Base-by-base conservation (phyloP, 2,329 filamentous ascomycete species). In the Stachybotrys elegans region DNA sequence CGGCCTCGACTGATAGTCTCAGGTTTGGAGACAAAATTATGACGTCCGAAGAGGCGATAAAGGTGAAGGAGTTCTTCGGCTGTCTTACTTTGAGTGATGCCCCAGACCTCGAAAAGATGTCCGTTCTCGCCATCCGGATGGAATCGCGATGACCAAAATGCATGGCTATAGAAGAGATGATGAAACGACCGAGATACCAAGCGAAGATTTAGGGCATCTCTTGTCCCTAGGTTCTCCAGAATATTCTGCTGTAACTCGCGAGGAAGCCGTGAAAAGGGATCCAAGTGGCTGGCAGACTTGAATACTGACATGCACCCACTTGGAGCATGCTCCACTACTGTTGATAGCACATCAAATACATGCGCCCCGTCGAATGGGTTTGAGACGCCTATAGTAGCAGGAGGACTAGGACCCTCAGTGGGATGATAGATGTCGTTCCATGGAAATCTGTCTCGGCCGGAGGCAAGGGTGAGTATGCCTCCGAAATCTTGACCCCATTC, bases 121-220 rank as follows among this genome's bases (percentile, higher is more conserved):
- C 16, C 32, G 9, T 16, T 35, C 32, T 35, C 32, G 17, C 11
- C 32, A 35, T 17, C 32, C 9, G 32, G 32, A 8, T 35, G 32
- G 32, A 35, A 35, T 21, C 35, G 37, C 13, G 43, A 44, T 34
- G 35, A 22, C 14, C 40, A 17, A 14, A 38, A 31, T 17, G 35
- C 32, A 19, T 21, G 32, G 29, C 27, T 40, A n/a, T 21, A 34
- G 13, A 23, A 23, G 29, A 35, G 9, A n/a, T 8, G 32, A 9
- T 35, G 11, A 35, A 35, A 35, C 16, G 32, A 35, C 16, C 32
- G 32, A 35, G 32, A 35, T 8, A 19, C 32, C 16, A 35, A 16
- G 16, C 32, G 32, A 7, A 35, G 17, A 16, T 19, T 35, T 16
- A 35, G 32, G 32, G 32, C 32, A 19, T 35, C 32, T 16, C 32